phyloP scores from a whole-genome alignment of 2,329 filamentous ascomycete genomes.

The Incumbomyces delicatus region DNA sequence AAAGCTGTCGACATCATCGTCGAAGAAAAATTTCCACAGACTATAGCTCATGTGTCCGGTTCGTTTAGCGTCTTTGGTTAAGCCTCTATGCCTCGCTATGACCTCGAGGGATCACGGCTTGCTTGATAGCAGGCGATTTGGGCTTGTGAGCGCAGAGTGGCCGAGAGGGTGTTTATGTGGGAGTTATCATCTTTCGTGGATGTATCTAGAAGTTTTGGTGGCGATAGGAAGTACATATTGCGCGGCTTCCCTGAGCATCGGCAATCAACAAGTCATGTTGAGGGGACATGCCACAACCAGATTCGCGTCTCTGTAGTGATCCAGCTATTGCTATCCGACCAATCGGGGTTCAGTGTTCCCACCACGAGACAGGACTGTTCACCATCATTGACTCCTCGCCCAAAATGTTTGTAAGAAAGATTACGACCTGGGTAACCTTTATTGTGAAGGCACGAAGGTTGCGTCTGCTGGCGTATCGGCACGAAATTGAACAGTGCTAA shows the following conservation, averaged over 20 bases:
- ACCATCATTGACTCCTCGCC: neutral
- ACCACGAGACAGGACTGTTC: neutral
- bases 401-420: no score
- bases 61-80: conserved; percentile 27
- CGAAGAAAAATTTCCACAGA: conserved; percentile 93
- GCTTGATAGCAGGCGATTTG: conserved; percentile 61
- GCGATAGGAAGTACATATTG: neutral
- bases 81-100: conserved; percentile 76
- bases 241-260: neutral
- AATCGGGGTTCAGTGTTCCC: neutral
- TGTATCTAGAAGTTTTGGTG: neutral
- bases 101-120: conserved; percentile 77
- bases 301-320: no score
- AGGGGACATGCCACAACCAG: neutral
- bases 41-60: conserved; percentile 77
- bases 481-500: no score
- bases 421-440: no score
- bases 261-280: neutral
- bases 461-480: no score
- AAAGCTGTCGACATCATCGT: conserved; percentile 96
- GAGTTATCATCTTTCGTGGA: conserved; percentile 6
- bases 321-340: neutral
- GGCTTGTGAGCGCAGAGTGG: neutral
- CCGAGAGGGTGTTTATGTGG: neutral
- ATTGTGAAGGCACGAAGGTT: no score